These are phyloP conservation scores for Citeromyces nyonsensis DNA, from an alignment of 805 yeast genomes.

Conservation along the genomic window DNA sequence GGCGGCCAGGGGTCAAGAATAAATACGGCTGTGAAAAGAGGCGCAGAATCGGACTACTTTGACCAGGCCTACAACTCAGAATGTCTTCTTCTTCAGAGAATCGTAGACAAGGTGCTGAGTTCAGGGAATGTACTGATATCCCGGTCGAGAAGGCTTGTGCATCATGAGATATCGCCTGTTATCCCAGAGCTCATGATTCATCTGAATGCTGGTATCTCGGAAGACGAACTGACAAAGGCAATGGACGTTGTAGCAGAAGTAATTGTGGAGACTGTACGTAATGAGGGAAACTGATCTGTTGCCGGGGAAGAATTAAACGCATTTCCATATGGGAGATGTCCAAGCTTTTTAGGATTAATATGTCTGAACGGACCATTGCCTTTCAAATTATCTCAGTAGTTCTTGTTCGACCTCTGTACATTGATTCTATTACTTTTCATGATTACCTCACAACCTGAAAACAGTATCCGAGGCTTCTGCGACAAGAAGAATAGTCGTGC, in stretches of 20 bases:
- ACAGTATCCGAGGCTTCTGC: too few species aligned
- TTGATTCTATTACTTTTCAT: too few species aligned
- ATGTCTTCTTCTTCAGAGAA: slow-evolving; percentile 44
- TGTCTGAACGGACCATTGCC: too few species aligned
- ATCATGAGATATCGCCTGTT: slow-evolving; percentile 61
- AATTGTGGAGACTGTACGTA: slow-evolving; percentile 8
- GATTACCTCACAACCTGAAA: too few species aligned
- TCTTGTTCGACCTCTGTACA: too few species aligned
- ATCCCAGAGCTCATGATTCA: slow-evolving; percentile 43
- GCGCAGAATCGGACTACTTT: slow-evolving; percentile 23
- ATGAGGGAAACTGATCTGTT: too few species aligned
- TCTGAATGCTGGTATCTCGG: slow-evolving; percentile 28
- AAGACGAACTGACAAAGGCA: slow-evolving; percentile 25
- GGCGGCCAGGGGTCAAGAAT: slow-evolving; percentile 28
- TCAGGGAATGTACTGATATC: slow-evolving; percentile 39
- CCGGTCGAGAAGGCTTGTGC: slow-evolving; percentile 39
- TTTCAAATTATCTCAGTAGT: too few species aligned
- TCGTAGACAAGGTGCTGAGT: slow-evolving; percentile 40
- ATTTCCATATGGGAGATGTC: too few species aligned
- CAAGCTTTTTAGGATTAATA: too few species aligned
- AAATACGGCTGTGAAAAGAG: slow-evolving; percentile 24
- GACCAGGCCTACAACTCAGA: slow-evolving; percentile 32
- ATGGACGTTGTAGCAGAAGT: slow-evolving; percentile 19
- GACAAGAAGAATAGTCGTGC: too few species aligned
- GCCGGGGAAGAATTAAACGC: too few species aligned